Percentiles rank a stretch among this genome's conserved stretches.
Evolutionary conservation across 2,329 filamentous ascomycete genomes (phyloP).

Genomic region (Acrodontium crateriforme): DNA sequence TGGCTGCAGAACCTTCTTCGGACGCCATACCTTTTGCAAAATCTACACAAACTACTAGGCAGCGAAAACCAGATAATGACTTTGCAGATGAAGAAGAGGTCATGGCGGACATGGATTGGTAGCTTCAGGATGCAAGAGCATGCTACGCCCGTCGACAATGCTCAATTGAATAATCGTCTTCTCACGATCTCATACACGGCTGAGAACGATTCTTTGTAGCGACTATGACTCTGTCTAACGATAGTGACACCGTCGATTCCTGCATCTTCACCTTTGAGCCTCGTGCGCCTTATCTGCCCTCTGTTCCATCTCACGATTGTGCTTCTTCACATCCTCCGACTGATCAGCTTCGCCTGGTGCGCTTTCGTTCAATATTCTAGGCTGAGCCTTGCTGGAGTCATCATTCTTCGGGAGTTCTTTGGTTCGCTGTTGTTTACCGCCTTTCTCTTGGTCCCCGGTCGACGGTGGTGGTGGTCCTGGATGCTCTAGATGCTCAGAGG

Average conservation of each 20-base stretch:
- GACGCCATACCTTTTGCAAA: neutral
- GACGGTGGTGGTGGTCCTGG: conserved; percentile 32
- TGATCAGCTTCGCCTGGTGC: conserved; percentile 21
- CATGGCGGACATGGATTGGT: conserved; percentile 36
- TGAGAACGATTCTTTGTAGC: too few species aligned
- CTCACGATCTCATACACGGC: too few species aligned
- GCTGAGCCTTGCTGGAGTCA: conserved; percentile 28
- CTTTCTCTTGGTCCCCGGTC: conserved; percentile 20
- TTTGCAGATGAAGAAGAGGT: conserved; percentile 53
- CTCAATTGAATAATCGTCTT: too few species aligned
- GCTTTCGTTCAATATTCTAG: conserved; percentile 28
- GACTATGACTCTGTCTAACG: too few species aligned
- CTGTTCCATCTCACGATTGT: conserved; percentile 31
- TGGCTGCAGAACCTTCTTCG: too few species aligned
- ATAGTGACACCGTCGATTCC: too few species aligned
- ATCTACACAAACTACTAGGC: conserved; percentile 1
- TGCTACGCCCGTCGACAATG: too few species aligned
- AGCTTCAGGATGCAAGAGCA: too few species aligned
- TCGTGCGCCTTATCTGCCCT: conserved; percentile 29
- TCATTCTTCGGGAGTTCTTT: conserved; percentile 10
- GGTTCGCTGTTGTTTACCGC: conserved; percentile 3
- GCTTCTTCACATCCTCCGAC: conserved; percentile 25
- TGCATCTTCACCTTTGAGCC: conserved; percentile 24
- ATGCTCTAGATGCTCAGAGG: conserved; percentile 28
- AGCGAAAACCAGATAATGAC: conserved; percentile 19